phyloP scores from a whole-genome alignment of 2,329 filamentous ascomycete genomes.

The Cryoendolithus antarcticus region DNA sequence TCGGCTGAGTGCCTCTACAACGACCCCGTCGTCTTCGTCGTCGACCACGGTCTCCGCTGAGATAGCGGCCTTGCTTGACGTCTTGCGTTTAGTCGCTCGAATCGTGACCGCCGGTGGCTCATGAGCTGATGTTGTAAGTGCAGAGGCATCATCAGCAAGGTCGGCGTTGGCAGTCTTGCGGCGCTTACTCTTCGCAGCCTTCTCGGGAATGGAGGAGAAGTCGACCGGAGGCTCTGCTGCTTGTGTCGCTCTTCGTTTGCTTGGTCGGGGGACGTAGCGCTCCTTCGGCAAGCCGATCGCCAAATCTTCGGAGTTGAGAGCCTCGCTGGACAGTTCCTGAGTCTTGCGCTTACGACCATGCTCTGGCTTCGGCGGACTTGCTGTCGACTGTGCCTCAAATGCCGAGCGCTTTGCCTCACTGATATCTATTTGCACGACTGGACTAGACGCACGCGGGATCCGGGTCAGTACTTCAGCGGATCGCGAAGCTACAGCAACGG shows the following conservation, averaged over 20 bases:
- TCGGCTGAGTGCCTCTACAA: not conserved
- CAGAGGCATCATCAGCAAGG: too few species aligned
- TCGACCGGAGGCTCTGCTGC: slow-evolving; percentile 18
- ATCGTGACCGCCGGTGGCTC: too few species aligned
- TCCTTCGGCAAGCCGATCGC: slow-evolving; percentile 28
- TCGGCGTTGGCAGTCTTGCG: slow-evolving; percentile 17
- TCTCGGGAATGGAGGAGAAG: slow-evolving; percentile 26
- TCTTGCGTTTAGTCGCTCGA: too few species aligned
- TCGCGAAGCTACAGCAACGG: too few species aligned
- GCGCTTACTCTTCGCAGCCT: slow-evolving; percentile 29
- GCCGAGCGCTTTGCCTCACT: too few species aligned
- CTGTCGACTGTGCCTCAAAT: not conserved
- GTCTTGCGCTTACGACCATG: slow-evolving; percentile 13
- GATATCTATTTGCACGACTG: too few species aligned
- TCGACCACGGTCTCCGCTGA: not conserved
- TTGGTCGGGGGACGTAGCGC: slow-evolving; percentile 27
- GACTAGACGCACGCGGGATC: too few species aligned
- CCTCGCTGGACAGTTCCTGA: slow-evolving; percentile 10
- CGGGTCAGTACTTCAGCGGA: too few species aligned
- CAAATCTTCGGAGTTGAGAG: slow-evolving; percentile 19
- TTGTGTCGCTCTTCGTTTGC: slow-evolving; percentile 19
- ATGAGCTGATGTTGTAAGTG: too few species aligned
- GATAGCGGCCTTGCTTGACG: not conserved
- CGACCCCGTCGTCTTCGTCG: not conserved
- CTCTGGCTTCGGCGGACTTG: not conserved